Percentiles rank a stretch among this genome's conserved stretches.
Conservation (phyloP, 2,329 filamentous ascomycete genomes). For the Aspergillus calidoustus region DNA sequence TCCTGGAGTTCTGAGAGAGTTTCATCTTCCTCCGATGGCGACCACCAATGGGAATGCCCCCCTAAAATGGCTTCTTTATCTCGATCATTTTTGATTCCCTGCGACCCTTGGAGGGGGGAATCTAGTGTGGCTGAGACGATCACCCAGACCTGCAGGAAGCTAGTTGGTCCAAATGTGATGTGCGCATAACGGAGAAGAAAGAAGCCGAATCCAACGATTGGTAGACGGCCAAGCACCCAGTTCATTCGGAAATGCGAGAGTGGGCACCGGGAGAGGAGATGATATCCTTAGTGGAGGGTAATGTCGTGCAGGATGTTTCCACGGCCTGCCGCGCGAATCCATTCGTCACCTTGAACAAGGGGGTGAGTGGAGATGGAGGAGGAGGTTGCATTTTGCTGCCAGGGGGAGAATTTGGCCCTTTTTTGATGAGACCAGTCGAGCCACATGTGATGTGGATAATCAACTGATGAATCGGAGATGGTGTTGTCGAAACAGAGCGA, state of each 20-base stretch:
- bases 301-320: conserved; percentile 30
- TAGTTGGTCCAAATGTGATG: conserved; percentile 36
- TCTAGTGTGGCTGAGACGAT: conserved; percentile 30
- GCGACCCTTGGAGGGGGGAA: conserved; percentile 11
- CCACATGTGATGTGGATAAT: not conserved
- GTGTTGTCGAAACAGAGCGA: not conserved
- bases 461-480: not conserved
- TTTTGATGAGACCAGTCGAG: not conserved
- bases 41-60: conserved; percentile 2
- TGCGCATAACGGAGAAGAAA: conserved; percentile 25
- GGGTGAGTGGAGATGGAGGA: conserved; percentile 12
- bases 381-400: conserved; percentile 25
- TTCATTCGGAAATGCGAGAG: conserved; percentile 15
- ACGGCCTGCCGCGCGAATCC: conserved; percentile 29
- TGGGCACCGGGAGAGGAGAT: conserved; percentile 15
- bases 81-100: conserved; percentile 2
- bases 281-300: conserved; percentile 21
- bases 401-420: conserved; percentile 5
- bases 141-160: conserved; percentile 36
- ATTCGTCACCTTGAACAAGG: conserved; percentile 29
- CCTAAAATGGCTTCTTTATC: conserved; percentile 10
- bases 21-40: not conserved
- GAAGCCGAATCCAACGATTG: conserved; percentile 23
- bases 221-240: conserved; percentile 19
- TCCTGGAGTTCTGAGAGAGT: not conserved